Percentiles rank a stretch among this genome's conserved stretches.
Evolutionary conservation across 140 eudicot genomes (phyloP).

Genomic region (Cichorium intybus): DNA sequence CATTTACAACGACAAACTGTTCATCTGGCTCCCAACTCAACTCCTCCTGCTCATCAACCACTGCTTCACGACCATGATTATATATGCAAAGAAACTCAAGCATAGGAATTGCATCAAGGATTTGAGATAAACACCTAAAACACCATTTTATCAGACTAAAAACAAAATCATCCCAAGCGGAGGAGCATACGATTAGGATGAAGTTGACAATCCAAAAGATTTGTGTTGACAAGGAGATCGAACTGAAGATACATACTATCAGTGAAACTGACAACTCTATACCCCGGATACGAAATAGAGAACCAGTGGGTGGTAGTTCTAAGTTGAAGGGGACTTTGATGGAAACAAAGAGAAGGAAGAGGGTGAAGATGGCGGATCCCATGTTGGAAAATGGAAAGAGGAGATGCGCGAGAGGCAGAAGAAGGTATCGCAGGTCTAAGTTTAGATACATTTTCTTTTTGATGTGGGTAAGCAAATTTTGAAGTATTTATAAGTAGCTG

Average conservation of each 20-base stretch:
- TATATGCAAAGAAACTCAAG: slow-evolving; percentile 3
- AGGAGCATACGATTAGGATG: slow-evolving; percentile 1
- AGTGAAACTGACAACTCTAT: slow-evolving; percentile 10
- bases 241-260: slow-evolving; percentile 5
- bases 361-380: slow-evolving; percentile 9
- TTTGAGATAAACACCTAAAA: slow-evolving; percentile 10
- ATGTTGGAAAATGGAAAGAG: no score
- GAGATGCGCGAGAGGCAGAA: slow-evolving; percentile 2
- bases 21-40: not conserved
- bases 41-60: not conserved
- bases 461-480: no score
- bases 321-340: slow-evolving; percentile 2
- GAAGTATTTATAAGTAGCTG: no score
- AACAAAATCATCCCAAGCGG: slow-evolving; percentile 12
- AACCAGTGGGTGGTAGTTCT: not conserved
- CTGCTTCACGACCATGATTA: not conserved
- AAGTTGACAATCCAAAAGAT: slow-evolving; percentile 6
- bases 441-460: not conserved
- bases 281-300: not conserved
- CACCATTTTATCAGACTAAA: not conserved
- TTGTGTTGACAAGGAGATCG: not conserved
- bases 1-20: no score
- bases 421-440: slow-evolving; percentile 5
- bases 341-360: slow-evolving; percentile 16
- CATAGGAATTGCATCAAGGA: not conserved